These are phyloP conservation scores for Gardenia jasminoides DNA, from an alignment of 257 asterid genomes.

Conservation along the genomic window DNA sequence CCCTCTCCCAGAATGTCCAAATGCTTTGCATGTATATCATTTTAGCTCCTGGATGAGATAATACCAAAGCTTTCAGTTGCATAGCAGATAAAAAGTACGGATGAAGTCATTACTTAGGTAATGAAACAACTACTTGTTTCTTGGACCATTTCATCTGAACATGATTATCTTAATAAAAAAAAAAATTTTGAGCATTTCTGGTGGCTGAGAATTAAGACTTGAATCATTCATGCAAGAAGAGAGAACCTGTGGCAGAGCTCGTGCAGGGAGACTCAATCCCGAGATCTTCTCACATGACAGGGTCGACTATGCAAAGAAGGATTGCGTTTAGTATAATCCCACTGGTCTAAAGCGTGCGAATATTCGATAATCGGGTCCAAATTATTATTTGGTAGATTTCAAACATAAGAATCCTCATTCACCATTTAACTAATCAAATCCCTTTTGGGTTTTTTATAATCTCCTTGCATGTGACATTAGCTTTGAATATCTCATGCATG, in stretches of 20 bases:
- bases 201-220: slow-evolving; percentile 28
- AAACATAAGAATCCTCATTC: slow-evolving; percentile 35
- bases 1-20: background rate
- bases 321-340: slow-evolving; percentile 25
- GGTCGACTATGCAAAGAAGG: slow-evolving; percentile 10
- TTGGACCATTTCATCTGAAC: slow-evolving; percentile 14
- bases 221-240: slow-evolving; percentile 26
- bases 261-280: slow-evolving; percentile 63
- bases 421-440: slow-evolving; percentile 43
- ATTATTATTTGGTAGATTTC: slow-evolving; percentile 26
- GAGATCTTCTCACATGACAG: slow-evolving; percentile 66
- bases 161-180: too few relatives aligned
- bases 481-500: slow-evolving; percentile 44
- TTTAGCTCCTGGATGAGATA: background rate
- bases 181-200: too few relatives aligned
- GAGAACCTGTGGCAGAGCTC: slow-evolving; percentile 27
- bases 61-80: background rate
- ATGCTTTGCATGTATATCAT: background rate
- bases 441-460: slow-evolving; percentile 16
- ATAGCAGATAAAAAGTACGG: background rate
- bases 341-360: slow-evolving; percentile 69
- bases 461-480: slow-evolving; percentile 49
- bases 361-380: slow-evolving; percentile 62
- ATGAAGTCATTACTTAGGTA: background rate
- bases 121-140: slow-evolving; percentile 20